Evolutionary conservation across 2,329 filamentous ascomycete species (phyloP).

Genomic region (Sporothrix pallida): DNA sequence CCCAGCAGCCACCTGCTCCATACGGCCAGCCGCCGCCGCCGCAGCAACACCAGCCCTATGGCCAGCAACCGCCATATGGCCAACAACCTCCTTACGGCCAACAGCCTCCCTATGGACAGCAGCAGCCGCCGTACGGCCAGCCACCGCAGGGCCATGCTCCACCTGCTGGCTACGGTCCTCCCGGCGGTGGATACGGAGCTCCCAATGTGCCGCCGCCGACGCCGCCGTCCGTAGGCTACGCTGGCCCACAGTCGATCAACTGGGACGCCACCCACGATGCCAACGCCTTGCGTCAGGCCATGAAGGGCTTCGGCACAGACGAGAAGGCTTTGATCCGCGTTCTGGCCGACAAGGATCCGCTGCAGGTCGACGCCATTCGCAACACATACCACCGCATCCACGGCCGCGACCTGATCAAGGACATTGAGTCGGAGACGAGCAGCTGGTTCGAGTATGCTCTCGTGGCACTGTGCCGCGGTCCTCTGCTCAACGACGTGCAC

Average conservation of each 20-base stretch:
- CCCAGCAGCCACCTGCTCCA: neutral
- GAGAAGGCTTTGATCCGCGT: conserved; percentile 76
- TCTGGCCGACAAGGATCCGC: conserved; percentile 74
- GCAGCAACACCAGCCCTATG: conserved; percentile 41
- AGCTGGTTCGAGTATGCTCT: conserved; percentile 77
- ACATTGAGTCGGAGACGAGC: conserved; percentile 78
- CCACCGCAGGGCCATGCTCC: conserved; percentile 40
- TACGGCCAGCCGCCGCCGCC: conserved; percentile 35
- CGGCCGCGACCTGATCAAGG: conserved; percentile 71
- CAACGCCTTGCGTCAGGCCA: conserved; percentile 74
- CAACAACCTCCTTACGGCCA: conserved; percentile 42
- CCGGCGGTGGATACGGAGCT: conserved; percentile 42
- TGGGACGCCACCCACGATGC: conserved; percentile 73
- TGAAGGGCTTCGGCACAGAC: conserved; percentile 91
- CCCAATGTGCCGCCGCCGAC: conserved; percentile 58
- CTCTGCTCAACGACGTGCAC: conserved; percentile 76
- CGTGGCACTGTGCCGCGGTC: conserved; percentile 76
- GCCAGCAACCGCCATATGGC: conserved; percentile 41
- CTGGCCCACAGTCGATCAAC: conserved; percentile 69
- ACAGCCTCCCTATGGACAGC: conserved; percentile 27
- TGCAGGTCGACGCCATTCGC: conserved; percentile 74
- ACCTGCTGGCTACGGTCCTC: conserved; percentile 45
- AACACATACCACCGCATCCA: conserved; percentile 68
- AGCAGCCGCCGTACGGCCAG: conserved; percentile 39
- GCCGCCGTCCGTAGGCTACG: conserved; percentile 75